These are phyloP conservation scores for Amylostereum areolatum DNA, from an alignment of 1,284 basidiomycete species.

Conservation along the genomic window DNA sequence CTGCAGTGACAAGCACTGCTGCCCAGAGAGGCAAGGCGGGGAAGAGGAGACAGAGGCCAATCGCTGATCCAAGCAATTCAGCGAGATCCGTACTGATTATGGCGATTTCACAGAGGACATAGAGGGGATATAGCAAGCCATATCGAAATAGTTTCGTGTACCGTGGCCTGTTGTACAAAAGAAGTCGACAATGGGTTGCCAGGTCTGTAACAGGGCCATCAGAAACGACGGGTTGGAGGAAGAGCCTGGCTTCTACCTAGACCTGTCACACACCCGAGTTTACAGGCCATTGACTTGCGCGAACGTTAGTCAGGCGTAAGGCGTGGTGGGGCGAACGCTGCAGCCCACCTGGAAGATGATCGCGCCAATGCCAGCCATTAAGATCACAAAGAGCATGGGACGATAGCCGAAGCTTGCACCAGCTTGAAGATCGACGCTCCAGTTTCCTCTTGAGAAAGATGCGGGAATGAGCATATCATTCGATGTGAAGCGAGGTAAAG, in stretches of 20 bases:
- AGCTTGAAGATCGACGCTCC: slow-evolving; percentile 72
- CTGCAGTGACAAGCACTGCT: slow-evolving; percentile 78
- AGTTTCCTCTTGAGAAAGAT: slow-evolving; percentile 51
- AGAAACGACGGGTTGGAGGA: neutral
- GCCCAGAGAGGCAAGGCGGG: slow-evolving; percentile 76
- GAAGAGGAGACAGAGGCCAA: slow-evolving; percentile 78
- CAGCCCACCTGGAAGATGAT: slow-evolving; percentile 63
- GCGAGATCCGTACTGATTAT: slow-evolving; percentile 77
- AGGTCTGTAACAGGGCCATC: slow-evolving; percentile 37
- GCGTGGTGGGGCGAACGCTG: neutral
- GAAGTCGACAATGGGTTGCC: slow-evolving; percentile 68
- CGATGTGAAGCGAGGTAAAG: no score
- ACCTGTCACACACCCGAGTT: slow-evolving; percentile 66
- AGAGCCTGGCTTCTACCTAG: slow-evolving; percentile 35
- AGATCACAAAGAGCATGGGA: slow-evolving; percentile 80
- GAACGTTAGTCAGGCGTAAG: slow-evolving; percentile 6
- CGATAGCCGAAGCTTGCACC: slow-evolving; percentile 79
- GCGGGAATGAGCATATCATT: neutral
- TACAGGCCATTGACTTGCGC: slow-evolving; percentile 49
- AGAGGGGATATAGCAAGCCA: slow-evolving; percentile 67
- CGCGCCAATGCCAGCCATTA: slow-evolving; percentile 76
- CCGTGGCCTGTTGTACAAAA: slow-evolving; percentile 61
- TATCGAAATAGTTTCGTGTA: slow-evolving; percentile 58
- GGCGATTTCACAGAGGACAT: slow-evolving; percentile 69
- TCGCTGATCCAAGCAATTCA: slow-evolving; percentile 76